phyloP scores from a whole-genome alignment of 73 alveolate species.

The Blepharisma stoltei region DNA sequence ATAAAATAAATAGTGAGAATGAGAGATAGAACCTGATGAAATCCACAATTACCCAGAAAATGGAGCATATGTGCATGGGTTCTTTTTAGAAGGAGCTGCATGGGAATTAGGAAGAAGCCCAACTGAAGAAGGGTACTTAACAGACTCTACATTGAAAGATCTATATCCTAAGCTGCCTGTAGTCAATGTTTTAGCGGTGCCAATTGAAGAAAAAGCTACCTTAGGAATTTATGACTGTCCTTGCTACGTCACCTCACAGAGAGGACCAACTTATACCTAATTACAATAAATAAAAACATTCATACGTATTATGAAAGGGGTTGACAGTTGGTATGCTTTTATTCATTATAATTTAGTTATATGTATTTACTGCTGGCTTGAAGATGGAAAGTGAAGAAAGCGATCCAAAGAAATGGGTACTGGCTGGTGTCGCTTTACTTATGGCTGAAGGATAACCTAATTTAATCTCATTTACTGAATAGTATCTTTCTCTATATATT shows the following conservation, averaged over 20 bases:
- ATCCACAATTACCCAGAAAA: constrained; percentile 93
- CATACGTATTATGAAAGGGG: not conserved
- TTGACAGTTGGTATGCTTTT: not conserved
- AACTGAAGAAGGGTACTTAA: constrained; percentile 96
- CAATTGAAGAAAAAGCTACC: constrained; percentile 81
- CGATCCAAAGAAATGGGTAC: constrained; percentile 94
- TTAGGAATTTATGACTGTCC: constrained; percentile 97
- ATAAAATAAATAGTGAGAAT: constrained; percentile 67
- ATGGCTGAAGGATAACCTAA: constrained; percentile 90
- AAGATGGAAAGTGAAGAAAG: constrained; percentile 99
- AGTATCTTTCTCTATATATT: too few species aligned
- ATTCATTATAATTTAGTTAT: too few species aligned
- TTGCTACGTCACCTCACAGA: constrained; percentile 94
- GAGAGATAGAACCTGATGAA: constrained; percentile 92
- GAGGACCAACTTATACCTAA: constrained; percentile 99
- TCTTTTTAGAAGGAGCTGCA: constrained; percentile 99
- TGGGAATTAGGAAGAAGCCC: constrained; percentile 99
- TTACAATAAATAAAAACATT: too few species aligned
- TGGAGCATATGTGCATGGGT: constrained; percentile 98
- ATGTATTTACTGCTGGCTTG: constrained; percentile 91
- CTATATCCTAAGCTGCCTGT: constrained; percentile 97
- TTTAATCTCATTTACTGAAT: too few species aligned
- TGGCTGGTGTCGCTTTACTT: constrained; percentile 95
- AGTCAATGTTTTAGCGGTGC: constrained; percentile 90
- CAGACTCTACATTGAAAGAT: constrained; percentile 91